Evolutionary conservation across 176 grass and related monocot species (phyloP).

Genomic region (Rhynchospora breviuscula): DNA sequence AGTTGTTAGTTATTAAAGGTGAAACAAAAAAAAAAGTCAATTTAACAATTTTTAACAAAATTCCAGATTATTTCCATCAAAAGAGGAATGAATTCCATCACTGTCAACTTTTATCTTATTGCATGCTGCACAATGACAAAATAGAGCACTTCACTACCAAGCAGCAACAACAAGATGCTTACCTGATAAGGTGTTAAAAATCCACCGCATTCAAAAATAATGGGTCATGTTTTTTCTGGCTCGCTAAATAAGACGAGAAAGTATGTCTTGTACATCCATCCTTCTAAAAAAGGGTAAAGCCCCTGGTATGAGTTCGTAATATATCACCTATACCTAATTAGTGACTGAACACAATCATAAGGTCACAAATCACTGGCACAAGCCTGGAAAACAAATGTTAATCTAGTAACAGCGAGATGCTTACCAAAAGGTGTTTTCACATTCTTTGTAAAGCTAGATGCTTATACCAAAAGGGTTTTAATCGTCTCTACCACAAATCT

Average conservation of each 20-base stretch:
- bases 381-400: conserved; percentile 65
- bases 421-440: not conserved
- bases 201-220: not conserved
- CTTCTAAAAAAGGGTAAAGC: not conserved
- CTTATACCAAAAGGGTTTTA: conserved; percentile 11
- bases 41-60: too few species aligned
- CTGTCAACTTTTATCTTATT: not conserved
- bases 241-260: not conserved
- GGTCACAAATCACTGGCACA: conserved; percentile 86
- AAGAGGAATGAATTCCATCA: not conserved
- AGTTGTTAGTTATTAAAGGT: not conserved
- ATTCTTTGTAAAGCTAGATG: conserved; percentile 2
- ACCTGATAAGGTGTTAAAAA: not conserved
- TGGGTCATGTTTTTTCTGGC: not conserved
- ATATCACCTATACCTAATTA: not conserved
- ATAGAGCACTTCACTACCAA: not conserved
- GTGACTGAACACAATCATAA: conserved; percentile 74
- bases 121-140: not conserved
- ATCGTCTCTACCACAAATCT: not conserved
- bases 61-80: not conserved
- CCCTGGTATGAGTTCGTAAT: not conserved
- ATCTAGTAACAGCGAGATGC: conserved; percentile 11
- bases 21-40: too few species aligned
- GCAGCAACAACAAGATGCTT: not conserved
- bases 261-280: not conserved